Evolutionary conservation across 2,329 filamentous ascomycete genomes (phyloP), one percentile per base, ranked within the genome.

Genomic region (Penicillium psychrosexuale): DNA sequence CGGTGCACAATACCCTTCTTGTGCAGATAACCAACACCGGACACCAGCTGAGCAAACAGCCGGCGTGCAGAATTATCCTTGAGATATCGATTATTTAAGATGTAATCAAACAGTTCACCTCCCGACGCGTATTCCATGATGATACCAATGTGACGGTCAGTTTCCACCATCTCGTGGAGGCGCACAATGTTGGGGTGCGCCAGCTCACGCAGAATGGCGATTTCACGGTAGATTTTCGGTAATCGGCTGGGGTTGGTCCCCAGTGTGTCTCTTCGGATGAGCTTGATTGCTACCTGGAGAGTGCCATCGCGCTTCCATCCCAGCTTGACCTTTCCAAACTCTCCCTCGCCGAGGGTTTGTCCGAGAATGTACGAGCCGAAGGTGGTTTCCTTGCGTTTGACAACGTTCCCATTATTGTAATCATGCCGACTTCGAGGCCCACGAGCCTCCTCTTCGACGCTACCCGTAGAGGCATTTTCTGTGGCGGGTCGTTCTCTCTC

Each of bases 1-100:
- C 94, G 87, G 72, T 99, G 94, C 13, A 99, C 94, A 64, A 99
- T 99, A 58, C 94, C 94, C 77, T 96, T 97, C 75, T 96, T 97
- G 78, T 99, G 94, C 55, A 99, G 80, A 75, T 99, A 99, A 34
- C 94, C 94, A 11, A 99, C 94, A 39, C 94, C 94, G 7, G 93
- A 97, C 12, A 99, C 88, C 40, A 99, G 83, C 75, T 99, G 94
- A 22, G 94, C 93, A 71, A 99, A 99, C 30, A 99, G 78, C 51
- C 92, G 85, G 54, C 94, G 87, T 31, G 94, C 94, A 2, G 92
- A 87, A 61, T 91, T 87, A 72, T 99, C 94, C 72, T 97, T 97
- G 28, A 99, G 81, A 72, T 97, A 99, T 59, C 94, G 86, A 72
- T 99, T 91, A 69, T 96, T 96, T 57, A 99, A 80, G 65, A 99